Percentiles rank a stretch among this genome's conserved stretches.
phyloP scores from a whole-genome alignment of 352 stramenopile genomes.

The Phytophthora brassicae region DNA sequence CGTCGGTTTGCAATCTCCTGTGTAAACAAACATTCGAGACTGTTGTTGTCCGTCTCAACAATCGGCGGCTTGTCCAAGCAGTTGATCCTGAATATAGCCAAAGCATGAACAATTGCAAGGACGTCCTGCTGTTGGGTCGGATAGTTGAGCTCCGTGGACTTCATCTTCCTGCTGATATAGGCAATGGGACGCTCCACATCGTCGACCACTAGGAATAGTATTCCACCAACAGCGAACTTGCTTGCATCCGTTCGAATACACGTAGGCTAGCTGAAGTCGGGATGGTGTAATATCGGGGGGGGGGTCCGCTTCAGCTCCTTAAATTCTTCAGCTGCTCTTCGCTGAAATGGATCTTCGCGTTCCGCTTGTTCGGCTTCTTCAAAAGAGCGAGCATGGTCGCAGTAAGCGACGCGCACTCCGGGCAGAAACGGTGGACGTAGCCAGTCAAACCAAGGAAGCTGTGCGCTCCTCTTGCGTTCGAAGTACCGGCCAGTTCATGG shows the following conservation, averaged over 20 bases:
- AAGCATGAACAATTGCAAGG: constrained; percentile 2
- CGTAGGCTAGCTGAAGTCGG: background rate
- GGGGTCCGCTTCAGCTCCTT: constrained; percentile 1
- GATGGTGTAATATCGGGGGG: background rate
- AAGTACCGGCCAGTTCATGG: background rate
- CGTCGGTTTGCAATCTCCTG: constrained; percentile 12
- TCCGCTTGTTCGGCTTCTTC: background rate
- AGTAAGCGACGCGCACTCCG: background rate
- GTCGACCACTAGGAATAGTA: background rate
- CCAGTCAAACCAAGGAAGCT: constrained; percentile 1
- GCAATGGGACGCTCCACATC: constrained; percentile 1
- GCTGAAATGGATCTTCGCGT: constrained; percentile 3
- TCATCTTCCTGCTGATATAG: constrained; percentile 1
- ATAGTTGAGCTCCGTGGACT: background rate
- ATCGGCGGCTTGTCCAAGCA: constrained; percentile 3
- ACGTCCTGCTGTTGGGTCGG: constrained; percentile 6
- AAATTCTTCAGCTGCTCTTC: background rate
- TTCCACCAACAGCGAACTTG: constrained; percentile 2
- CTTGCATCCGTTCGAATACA: background rate
- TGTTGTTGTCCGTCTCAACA: constrained; percentile 15
- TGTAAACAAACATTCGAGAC: constrained; percentile 10
- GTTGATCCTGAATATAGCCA: background rate
- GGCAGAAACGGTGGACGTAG: constrained; percentile 1
- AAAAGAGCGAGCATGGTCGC: background rate
- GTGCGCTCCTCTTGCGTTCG: constrained; percentile 1